A percentile compares a stretch with the other conserved stretches of the same genome.
Conservation (phyloP, 805 yeast species). For the Lipomyces sp. region DNA sequence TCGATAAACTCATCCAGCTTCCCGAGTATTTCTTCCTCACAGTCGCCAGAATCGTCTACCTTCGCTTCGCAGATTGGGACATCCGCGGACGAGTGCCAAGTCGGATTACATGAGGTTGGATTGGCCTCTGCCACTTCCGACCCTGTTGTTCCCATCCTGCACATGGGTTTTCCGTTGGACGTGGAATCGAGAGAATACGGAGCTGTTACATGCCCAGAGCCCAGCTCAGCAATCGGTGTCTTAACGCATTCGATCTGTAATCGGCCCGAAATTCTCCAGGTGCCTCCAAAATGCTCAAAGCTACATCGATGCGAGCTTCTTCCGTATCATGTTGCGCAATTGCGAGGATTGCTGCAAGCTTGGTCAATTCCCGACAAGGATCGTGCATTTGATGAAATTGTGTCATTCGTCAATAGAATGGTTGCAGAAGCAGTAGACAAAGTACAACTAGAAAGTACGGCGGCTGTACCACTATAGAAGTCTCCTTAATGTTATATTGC, state of each 20-base stretch:
- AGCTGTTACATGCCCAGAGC: not conserved
- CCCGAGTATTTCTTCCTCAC: not conserved
- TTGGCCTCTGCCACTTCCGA: not conserved
- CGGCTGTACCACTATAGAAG: not conserved
- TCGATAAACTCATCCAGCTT: not conserved
- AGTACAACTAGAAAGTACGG: not conserved
- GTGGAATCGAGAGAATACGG: not conserved
- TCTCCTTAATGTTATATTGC: no score
- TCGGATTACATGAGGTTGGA: not conserved
- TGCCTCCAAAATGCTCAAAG: not conserved
- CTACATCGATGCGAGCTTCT: not conserved
- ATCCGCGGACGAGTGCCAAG: not conserved
- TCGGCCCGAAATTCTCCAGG: not conserved
- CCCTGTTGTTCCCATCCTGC: not conserved
- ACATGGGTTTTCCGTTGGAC: not conserved
- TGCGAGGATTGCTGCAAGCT: not conserved
- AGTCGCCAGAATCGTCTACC: not conserved
- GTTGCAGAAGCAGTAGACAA: not conserved
- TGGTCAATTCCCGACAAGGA: not conserved
- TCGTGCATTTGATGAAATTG: not conserved
- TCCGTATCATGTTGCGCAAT: not conserved
- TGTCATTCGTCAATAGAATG: not conserved
- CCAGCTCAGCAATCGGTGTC: not conserved
- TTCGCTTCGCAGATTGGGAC: not conserved
- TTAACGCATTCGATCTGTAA: not conserved